phyloP scores from a whole-genome alignment of 805 yeast genomes.

The Metschnikowia lochheadii region DNA sequence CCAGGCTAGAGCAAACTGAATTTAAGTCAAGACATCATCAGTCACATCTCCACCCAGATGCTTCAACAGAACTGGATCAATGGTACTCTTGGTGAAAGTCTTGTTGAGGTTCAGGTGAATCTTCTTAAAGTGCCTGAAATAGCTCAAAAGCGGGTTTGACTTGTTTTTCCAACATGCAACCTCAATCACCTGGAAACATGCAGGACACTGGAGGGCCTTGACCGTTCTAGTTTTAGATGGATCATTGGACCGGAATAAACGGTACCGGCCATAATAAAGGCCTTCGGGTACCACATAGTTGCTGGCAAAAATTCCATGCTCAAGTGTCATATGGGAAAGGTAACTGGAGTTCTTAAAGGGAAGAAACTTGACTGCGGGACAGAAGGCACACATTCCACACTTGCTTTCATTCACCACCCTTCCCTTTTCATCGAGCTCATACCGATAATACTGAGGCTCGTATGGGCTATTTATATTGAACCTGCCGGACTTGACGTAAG shows the following conservation, averaged over 20 bases:
- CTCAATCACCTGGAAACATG: conserved; percentile 24
- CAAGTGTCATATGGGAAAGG: conserved; percentile 31
- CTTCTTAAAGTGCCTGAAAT: conserved; percentile 29
- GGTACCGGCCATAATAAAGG: conserved; percentile 25
- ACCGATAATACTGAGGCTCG: conserved; percentile 30
- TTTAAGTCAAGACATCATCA: neutral
- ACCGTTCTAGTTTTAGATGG: conserved; percentile 17
- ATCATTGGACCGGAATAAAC: conserved; percentile 15
- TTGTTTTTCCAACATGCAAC: conserved; percentile 29
- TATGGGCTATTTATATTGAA: conserved; percentile 24
- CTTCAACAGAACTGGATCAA: conserved; percentile 14
- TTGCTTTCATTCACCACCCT: conserved; percentile 22
- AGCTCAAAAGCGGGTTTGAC: conserved; percentile 24
- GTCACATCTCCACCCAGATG: conserved; percentile 8
- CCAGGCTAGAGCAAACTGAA: neutral
- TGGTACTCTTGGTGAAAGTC: conserved; percentile 12
- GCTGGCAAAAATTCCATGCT: conserved; percentile 33
- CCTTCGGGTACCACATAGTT: conserved; percentile 31
- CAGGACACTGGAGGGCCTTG: conserved; percentile 27
- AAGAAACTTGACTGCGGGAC: conserved; percentile 25
- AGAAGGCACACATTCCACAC: conserved; percentile 33
- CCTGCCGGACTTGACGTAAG: conserved; percentile 21
- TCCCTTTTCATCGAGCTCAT: conserved; percentile 23
- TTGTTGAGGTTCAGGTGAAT: conserved; percentile 19
- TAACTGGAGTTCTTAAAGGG: conserved; percentile 33